Evolutionary conservation across 495 filamentous ascomycete genomes (phyloP), one percentile per base, ranked within the genome.

Genomic region (Lepidopterella palustris): DNA sequence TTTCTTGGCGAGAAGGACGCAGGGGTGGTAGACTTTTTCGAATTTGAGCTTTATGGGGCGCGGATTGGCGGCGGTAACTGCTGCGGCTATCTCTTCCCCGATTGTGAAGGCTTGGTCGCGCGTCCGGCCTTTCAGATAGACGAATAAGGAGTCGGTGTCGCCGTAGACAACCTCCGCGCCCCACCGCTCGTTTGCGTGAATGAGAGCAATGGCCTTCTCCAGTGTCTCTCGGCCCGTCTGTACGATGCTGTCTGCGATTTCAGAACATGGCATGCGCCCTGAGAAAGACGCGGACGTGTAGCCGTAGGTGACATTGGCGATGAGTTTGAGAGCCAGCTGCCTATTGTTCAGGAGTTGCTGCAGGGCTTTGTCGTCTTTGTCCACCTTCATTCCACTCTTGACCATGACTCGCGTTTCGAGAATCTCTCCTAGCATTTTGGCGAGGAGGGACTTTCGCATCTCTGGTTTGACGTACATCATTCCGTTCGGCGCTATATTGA

Each of bases 371-470:
- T 97, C 93, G 61, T 96, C 85, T 70, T 92, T 95, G 72, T 96
- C 89, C 55, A 82, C 73, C 71, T 97, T 96, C 95, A 97, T 97
- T 23, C 93, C 93, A 57, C 83, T 86, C 75, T 98, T 98, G 48
- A 98, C 90, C 93, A 98, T 98, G 23, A 98, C 87, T 49, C 93
- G 85, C 21, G 93, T 97, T 71, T 97, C 95, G 21, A 98, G 80
- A 45, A 98, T 95, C 73, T 98, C 93, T 13, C 87, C 84, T 61
- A 98, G 77, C 93, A 98, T 98, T 72, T 95, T 96, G 5, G 93
- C 95, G 1, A 98, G 78, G 8, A 98, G 80, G 0, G 90, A 95
- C 70, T 90, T 95, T 13, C 93, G 84, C 63, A 96, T 85, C 64
- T 87, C 82, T 1, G 87, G 80, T 60, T 93, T 96, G 57, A 84